These are phyloP conservation scores for Nowakowskiella sp. DNA, from an alignment of 192 early-diverging fungal genomes.

Conservation along the genomic window DNA sequence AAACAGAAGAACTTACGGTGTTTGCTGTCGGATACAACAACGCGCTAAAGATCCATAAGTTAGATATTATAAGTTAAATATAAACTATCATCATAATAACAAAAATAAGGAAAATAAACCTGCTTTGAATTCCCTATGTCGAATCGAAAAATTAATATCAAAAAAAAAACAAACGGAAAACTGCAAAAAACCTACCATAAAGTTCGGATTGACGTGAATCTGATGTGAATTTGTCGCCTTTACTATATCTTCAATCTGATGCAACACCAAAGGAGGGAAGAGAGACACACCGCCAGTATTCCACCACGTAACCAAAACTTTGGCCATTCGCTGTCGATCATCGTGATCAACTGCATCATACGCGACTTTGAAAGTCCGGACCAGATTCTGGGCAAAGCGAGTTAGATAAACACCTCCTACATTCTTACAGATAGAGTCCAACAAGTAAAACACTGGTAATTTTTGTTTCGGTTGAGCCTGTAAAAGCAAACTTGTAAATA, in stretches of 20 bases:
- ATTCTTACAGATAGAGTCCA: slow-evolving; percentile 96
- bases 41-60: too few species aligned
- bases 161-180: slow-evolving; percentile 11
- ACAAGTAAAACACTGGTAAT: slow-evolving; percentile 80
- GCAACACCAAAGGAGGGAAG: slow-evolving; percentile 47
- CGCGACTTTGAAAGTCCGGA: slow-evolving; percentile 63
- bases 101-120: too few species aligned
- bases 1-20: too few species aligned
- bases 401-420: slow-evolving; percentile 70
- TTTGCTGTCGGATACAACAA: too few species aligned
- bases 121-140: too few species aligned
- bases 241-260: slow-evolving; percentile 29
- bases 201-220: slow-evolving; percentile 58
- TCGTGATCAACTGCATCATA: slow-evolving; percentile 60
- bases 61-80: too few species aligned
- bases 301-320: slow-evolving; percentile 78
- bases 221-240: slow-evolving; percentile 12
- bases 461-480: slow-evolving; percentile 69
- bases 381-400: slow-evolving; percentile 65
- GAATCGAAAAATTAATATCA: too few species aligned
- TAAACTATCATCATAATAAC: too few species aligned
- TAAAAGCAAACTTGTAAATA: too few species aligned
- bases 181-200: slow-evolving; percentile 28
- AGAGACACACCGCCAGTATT: slow-evolving; percentile 53
- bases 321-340: slow-evolving; percentile 64